These are phyloP conservation scores for Boletus reticulatus DNA, from an alignment of 768 basidiomycete species.

Conservation along the genomic window DNA sequence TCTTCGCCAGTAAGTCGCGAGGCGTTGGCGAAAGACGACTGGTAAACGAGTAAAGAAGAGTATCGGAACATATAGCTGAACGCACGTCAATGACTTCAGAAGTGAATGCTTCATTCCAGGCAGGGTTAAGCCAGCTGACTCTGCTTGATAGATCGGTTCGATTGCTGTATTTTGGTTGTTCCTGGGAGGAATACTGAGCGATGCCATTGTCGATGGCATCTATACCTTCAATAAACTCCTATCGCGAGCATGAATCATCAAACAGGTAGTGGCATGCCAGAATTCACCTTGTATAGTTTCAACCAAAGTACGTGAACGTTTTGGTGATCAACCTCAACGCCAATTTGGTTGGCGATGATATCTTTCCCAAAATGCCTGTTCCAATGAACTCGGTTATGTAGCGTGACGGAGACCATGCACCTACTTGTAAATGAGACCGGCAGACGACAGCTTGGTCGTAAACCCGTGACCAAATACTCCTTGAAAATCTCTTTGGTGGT, in stretches of 20 bases:
- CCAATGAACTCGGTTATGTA: neutral
- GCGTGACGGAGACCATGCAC: constrained; percentile 21
- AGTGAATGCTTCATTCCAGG: constrained; percentile 84
- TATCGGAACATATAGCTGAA: constrained; percentile 9
- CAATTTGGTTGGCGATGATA: constrained; percentile 65
- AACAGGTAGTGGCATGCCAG: neutral
- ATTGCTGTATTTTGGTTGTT: constrained; percentile 68
- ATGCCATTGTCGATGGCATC: constrained; percentile 97
- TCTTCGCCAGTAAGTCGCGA: constrained; percentile 83
- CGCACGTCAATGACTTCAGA: constrained; percentile 71
- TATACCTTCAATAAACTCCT: constrained; percentile 94
- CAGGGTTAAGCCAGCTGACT: constrained; percentile 81
- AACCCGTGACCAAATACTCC: constrained; percentile 90
- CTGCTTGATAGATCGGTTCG: constrained; percentile 84
- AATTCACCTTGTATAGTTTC: constrained; percentile 77
- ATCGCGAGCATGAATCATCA: constrained; percentile 3
- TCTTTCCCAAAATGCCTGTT: constrained; percentile 85
- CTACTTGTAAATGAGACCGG: constrained; percentile 95
- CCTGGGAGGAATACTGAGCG: constrained; percentile 67
- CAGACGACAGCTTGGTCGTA: constrained; percentile 85
- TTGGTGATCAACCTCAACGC: constrained; percentile 50
- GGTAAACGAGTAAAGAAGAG: constrained; percentile 9
- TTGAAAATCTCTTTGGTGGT: constrained; percentile 92
- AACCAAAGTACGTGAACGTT: constrained; percentile 78
- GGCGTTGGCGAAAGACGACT: constrained; percentile 77